Conservation (phyloP, 1,284 basidiomycete genomes). For the Cutaneotrichosporon spelunceum region DNA sequence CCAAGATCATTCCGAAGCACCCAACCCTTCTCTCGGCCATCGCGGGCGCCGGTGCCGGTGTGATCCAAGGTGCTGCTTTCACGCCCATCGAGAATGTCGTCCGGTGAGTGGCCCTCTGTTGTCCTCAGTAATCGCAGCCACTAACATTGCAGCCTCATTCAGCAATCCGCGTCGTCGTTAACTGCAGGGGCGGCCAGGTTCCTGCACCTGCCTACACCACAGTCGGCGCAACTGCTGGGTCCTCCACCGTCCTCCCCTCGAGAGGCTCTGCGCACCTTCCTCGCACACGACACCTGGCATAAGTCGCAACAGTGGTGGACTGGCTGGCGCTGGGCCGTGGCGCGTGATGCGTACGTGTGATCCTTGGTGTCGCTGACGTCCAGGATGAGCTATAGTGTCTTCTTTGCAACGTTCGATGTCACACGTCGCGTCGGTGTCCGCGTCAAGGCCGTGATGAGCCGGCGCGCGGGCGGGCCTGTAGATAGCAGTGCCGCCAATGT, state of each 20-base stretch:
- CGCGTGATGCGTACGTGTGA: slow-evolving; percentile 38
- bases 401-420: slow-evolving; percentile 51
- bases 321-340: slow-evolving; percentile 47
- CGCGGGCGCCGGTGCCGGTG: slow-evolving; percentile 46
- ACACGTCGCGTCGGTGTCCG: slow-evolving; percentile 45
- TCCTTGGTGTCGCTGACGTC: background rate
- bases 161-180: slow-evolving; percentile 35
- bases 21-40: slow-evolving; percentile 47
- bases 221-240: slow-evolving; percentile 18
- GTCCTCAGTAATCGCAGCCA: background rate
- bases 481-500: background rate
- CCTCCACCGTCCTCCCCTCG: slow-evolving; percentile 29
- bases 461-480: background rate
- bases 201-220: slow-evolving; percentile 27
- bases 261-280: slow-evolving; percentile 38
- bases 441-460: slow-evolving; percentile 30
- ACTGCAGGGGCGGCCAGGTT: slow-evolving; percentile 25
- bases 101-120: slow-evolving; percentile 25
- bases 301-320: slow-evolving; percentile 45
- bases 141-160: slow-evolving; percentile 26
- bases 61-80: slow-evolving; percentile 48
- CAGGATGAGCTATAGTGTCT: slow-evolving; percentile 46
- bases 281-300: slow-evolving; percentile 39
- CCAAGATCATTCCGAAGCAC: slow-evolving; percentile 42
- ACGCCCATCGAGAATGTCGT: slow-evolving; percentile 52